Evolutionary conservation across 106 monocot genomes (phyloP).

Genomic region (Apostasia shenzhenica): DNA sequence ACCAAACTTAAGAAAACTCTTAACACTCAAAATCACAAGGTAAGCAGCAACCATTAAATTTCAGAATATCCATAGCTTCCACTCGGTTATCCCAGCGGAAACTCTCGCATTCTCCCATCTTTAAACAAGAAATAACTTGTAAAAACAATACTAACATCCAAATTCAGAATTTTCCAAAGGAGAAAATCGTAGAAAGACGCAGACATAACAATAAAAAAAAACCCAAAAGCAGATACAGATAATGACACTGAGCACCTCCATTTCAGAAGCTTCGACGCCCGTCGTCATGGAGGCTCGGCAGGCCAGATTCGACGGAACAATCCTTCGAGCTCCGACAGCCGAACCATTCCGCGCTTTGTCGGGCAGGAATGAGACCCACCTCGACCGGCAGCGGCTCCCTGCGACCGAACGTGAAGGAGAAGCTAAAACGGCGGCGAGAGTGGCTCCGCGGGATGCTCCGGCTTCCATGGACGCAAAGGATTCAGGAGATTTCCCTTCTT

Average conservation of each 20-base stretch:
- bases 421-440: neutral
- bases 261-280: neutral
- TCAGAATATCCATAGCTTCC: too few species aligned
- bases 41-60: too few species aligned
- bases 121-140: too few species aligned
- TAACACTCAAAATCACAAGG: too few species aligned
- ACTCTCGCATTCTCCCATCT: too few species aligned
- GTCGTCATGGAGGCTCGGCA: conserved; percentile 4
- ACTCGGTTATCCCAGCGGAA: neutral
- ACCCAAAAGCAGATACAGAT: too few species aligned
- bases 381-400: neutral
- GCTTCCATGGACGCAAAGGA: neutral
- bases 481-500: neutral
- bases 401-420: neutral
- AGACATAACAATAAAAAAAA: too few species aligned
- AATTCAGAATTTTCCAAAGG: too few species aligned
- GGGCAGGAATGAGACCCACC: neutral
- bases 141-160: neutral
- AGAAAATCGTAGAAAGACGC: too few species aligned
- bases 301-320: neutral
- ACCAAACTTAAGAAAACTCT: too few species aligned
- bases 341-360: neutral
- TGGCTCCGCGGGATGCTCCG: neutral
- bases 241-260: neutral
- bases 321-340: too few species aligned